Evolutionary conservation across 345 rosid genomes (phyloP).

Genomic region (Citrus hindsii): DNA sequence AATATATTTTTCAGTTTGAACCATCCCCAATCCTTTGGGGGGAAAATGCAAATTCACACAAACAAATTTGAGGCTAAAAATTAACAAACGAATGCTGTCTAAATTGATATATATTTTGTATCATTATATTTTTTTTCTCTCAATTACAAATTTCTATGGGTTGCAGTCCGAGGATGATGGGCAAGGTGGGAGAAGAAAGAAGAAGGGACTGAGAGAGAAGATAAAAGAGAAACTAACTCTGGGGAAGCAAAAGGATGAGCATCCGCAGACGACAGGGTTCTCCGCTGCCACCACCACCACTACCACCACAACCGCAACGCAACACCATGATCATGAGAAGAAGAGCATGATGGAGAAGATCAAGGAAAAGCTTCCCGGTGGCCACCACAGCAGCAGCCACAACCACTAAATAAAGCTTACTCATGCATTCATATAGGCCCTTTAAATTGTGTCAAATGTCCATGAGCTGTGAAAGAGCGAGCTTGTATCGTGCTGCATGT

Average conservation of each 20-base stretch:
- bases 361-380: constrained; percentile 74
- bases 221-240: constrained; percentile 60
- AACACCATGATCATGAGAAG: constrained; percentile 50
- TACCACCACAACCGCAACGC: constrained; percentile 1
- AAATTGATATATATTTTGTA: too few species aligned
- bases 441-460: too few species aligned
- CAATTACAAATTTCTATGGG: background rate
- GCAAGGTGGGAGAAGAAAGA: constrained; percentile 81
- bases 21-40: too few species aligned
- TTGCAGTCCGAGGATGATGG: constrained; percentile 64
- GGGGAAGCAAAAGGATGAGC: constrained; percentile 45
- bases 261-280: constrained; percentile 10
- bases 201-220: constrained; percentile 64
- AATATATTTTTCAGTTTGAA: too few species aligned
- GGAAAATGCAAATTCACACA: too few species aligned
- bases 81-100: too few species aligned
- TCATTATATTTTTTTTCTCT: background rate
- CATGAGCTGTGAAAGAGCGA: too few species aligned
- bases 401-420: constrained; percentile 7
- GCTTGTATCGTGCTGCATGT: too few species aligned
- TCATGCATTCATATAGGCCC: too few species aligned
- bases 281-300: constrained; percentile 17
- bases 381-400: constrained; percentile 28
- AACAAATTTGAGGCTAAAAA: too few species aligned
- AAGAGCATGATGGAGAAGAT: constrained; percentile 72